phyloP scores from a whole-genome alignment of 129 eudicot genomes.

The Helianthus tuberosus region DNA sequence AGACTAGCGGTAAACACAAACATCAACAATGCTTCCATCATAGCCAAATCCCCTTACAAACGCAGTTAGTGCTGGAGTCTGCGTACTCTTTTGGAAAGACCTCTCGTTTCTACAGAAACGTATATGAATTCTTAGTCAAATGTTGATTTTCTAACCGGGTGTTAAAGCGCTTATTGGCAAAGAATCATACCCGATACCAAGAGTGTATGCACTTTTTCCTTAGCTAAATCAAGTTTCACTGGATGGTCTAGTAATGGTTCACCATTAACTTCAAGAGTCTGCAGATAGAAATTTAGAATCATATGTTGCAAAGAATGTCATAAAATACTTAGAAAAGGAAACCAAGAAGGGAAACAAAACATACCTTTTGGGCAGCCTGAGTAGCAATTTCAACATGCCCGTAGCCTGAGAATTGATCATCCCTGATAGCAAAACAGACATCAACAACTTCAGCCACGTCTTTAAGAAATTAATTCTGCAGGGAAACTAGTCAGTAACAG shows the following conservation, averaged over 20 bases:
- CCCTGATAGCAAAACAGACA: slow-evolving; percentile 61
- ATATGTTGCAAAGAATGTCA: no score
- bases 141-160: neutral
- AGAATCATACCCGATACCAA: no score
- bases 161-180: no score
- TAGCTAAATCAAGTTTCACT: no score
- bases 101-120: slow-evolving; percentile 27
- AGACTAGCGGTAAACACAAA: slow-evolving; percentile 4
- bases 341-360: no score
- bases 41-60: slow-evolving; percentile 71
- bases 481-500: neutral
- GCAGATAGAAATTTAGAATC: no score
- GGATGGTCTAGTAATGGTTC: no score
- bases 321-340: no score
- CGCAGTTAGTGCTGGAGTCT: slow-evolving; percentile 42
- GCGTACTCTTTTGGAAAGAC: slow-evolving; percentile 50
- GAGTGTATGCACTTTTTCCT: no score
- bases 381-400: slow-evolving; percentile 91
- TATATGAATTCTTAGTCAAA: neutral
- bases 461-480: slow-evolving; percentile 77
- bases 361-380: slow-evolving; percentile 72
- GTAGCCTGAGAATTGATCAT: slow-evolving; percentile 70
- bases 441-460: slow-evolving; percentile 69
- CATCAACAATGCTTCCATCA: slow-evolving; percentile 43
- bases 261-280: no score